Base-by-base conservation (phyloP, 345 rosid genomes). In the Sisymbrium altissimum region DNA sequence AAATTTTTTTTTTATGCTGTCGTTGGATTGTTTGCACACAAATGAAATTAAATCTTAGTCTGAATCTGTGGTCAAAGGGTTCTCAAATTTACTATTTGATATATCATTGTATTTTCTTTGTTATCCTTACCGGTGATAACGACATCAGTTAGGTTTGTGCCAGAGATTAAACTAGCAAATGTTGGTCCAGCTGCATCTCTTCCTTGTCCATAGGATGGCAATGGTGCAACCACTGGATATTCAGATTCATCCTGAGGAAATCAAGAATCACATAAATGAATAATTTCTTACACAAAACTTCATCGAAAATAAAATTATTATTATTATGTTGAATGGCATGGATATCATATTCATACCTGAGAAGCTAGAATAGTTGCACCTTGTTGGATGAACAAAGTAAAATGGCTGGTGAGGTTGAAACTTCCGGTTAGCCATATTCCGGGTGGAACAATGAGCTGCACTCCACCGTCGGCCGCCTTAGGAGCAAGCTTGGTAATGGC, bases 361-460 rank as follows among this genome's bases (percentile, higher is more conserved):
- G 96, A 86, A 9, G 87, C 98, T 36, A 91, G 87, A 64, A 89
- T 79, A 44, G 84, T 78, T 7, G 91, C 91, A 19, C 84, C 90
- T 64, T 86, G 76, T 14, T 84, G 80, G 12, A 93, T 80, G 71
- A 83, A 93, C 60, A 91, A 89, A 70, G 98, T 90, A 79, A 93
- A 89, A 84, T 93, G 84, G 57, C 90, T 89, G 1, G 96, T 93
- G 63, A 93, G 83, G 63, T 89, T 89, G 44, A 93, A 88, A 68
- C 94, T 89, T 23, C 98, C 97, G 13, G 96, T 91, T 3, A 93
- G 58, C 92, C 94, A 91, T 53, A 81, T 88, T 53, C 98, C 97
- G 0, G 89, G 82, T 0, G 98, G 96, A 3, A 93, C 86, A 35
- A 87, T 66, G 19, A 93, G 98, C 60, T 83, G 87, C 1, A 85